Evolutionary conservation across 192 early-diverging fungal species (phyloP), one percentile per base, ranked within the genome.

Genomic region (Backusella mclennaniae): DNA sequence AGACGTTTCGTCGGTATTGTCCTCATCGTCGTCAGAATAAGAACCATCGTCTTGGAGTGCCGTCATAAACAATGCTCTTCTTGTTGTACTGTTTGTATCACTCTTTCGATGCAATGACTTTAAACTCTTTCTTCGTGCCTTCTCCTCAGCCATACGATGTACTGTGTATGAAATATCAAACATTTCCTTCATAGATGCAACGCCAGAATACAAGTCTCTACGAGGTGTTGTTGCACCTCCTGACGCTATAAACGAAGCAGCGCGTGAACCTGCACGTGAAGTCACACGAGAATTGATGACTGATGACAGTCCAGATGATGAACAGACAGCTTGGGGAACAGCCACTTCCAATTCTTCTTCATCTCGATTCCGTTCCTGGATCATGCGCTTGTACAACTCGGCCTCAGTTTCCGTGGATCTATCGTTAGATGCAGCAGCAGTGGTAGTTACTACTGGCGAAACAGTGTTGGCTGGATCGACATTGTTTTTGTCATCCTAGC

Each of bases 161-260:
- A 94, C 89, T 31, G 93, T 89, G 70, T 89, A 93, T 8, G 91
- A 88, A 66, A 94, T 80, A 76, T 93, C 91, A 81, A 92, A 92
- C n/a, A 90, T 89, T 69, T 93, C 85, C 79, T 93, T 94, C 80
- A 94, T 87, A 4, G 77, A 76, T 7, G 80, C 69, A 49, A 88
- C 56, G 6, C 73, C 73, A 5, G 73, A 74, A 38, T 39, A 74
- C 3, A 74, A 26, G 9, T 74, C 73, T 15, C 73, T 56, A 39
- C 73, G 70, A 26, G 70, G 70, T 49, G 70, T 71, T 19, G 44
- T 71, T 12, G 70, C 44, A 23, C 70, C 70, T 46, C 39, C 41
- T 26, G 70, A 39, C 1, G 35, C 68, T 29, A 41, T 23, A 23
- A 71, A 31, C 14, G 70, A 71, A 31, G 41, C 39, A 1, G 70